Percentiles rank a stretch among this genome's conserved stretches.
phyloP scores from a whole-genome alignment of 2,329 filamentous ascomycete genomes.

The Monosporascus sp. region DNA sequence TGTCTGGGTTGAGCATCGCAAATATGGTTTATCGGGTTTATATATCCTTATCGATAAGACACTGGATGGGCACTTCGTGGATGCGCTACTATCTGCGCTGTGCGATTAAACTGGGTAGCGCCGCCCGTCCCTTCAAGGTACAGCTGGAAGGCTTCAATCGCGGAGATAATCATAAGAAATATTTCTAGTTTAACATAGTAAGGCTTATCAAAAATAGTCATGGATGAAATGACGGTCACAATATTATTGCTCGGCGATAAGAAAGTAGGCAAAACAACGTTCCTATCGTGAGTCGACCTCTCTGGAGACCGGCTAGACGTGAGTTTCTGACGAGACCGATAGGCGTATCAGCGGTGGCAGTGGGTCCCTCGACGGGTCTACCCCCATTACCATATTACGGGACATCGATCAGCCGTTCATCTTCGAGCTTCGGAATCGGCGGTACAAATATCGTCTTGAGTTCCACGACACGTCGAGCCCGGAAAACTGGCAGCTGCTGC shows the following conservation, averaged over 20 bases:
- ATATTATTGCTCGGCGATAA: constrained; percentile 55
- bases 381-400: constrained; percentile 43
- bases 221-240: constrained; percentile 46
- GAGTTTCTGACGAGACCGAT: constrained; percentile 3
- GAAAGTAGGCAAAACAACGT: constrained; percentile 55
- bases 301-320: constrained; percentile 2
- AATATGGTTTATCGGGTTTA: background rate
- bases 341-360: constrained; percentile 48
- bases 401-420: constrained; percentile 57
- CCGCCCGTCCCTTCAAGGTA: too few relatives aligned
- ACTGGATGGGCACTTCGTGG: too few relatives aligned
- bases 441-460: constrained; percentile 46
- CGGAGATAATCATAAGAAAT: background rate
- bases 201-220: constrained; percentile 20
- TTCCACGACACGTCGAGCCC: constrained; percentile 56
- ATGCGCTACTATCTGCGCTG: background rate
- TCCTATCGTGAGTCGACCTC: constrained; percentile 46
- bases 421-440: constrained; percentile 47
- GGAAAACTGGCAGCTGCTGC: constrained; percentile 52
- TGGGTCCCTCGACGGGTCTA: constrained; percentile 31
- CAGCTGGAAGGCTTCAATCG: too few relatives aligned
- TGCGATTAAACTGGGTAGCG: background rate
- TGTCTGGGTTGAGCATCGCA: too few relatives aligned
- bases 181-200: background rate
- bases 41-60: background rate